phyloP scores from a whole-genome alignment of 1,139 yeast species.

The Kodamaea derodonti region DNA sequence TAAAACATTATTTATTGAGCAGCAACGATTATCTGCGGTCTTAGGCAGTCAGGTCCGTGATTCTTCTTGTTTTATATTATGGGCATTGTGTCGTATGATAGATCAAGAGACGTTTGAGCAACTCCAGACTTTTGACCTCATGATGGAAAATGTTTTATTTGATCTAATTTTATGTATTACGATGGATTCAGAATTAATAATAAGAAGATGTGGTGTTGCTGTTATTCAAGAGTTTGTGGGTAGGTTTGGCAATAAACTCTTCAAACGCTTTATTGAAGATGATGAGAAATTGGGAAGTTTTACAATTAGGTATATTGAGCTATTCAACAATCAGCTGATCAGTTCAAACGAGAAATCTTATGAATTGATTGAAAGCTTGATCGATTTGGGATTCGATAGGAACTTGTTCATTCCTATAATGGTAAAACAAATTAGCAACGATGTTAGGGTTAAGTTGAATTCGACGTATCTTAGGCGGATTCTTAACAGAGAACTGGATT shows the following conservation, averaged over 20 bases:
- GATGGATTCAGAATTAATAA: slow-evolving; percentile 69
- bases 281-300: slow-evolving; percentile 26
- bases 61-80: slow-evolving; percentile 70
- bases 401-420: slow-evolving; percentile 26
- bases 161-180: slow-evolving; percentile 53
- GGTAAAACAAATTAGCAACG: slow-evolving; percentile 19
- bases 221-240: slow-evolving; percentile 86
- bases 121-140: slow-evolving; percentile 5
- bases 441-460: slow-evolving; percentile 28
- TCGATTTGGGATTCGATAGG: slow-evolving; percentile 26
- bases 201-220: slow-evolving; percentile 81
- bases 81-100: slow-evolving; percentile 36
- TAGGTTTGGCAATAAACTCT: slow-evolving; percentile 49
- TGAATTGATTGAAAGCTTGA: slow-evolving; percentile 18
- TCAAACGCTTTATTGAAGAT: slow-evolving; percentile 13
- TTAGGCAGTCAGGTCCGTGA: slow-evolving; percentile 74
- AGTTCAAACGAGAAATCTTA: slow-evolving; percentile 22
- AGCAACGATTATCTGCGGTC: slow-evolving; percentile 43
- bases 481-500: neutral
- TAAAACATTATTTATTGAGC: slow-evolving; percentile 52
- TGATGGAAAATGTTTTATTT: slow-evolving; percentile 25
- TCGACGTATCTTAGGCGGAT: slow-evolving; percentile 10
- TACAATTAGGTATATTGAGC: slow-evolving; percentile 54
- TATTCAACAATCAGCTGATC: slow-evolving; percentile 25
- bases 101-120: slow-evolving; percentile 10